Evolutionary conservation across 176 grass and related monocot genomes (phyloP).

Genomic region (Canna indica): DNA sequence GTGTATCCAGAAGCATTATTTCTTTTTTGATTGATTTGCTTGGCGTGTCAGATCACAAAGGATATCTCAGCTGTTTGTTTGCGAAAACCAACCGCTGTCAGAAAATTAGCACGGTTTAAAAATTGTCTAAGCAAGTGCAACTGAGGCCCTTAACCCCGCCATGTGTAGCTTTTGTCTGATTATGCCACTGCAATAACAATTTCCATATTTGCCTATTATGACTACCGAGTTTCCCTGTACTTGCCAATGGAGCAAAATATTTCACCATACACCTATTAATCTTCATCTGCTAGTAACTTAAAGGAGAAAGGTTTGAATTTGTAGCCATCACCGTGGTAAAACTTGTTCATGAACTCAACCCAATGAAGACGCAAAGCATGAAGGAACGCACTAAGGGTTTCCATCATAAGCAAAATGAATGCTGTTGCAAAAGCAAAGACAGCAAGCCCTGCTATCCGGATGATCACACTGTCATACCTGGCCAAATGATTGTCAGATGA

Average conservation of each 20-base stretch:
- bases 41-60: conserved; percentile 54
- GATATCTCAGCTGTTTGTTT: conserved; percentile 19
- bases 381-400: conserved; percentile 89
- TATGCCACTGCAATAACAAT: background rate
- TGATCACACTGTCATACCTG: conserved; percentile 72
- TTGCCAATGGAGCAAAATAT: conserved; percentile 13
- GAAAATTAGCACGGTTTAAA: background rate
- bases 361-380: conserved; percentile 96
- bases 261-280: conserved; percentile 32
- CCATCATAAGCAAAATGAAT: conserved; percentile 99
- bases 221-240: conserved; percentile 19
- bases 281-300: conserved; percentile 60
- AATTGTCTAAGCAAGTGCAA: conserved; percentile 1
- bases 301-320: conserved; percentile 98
- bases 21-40: conserved; percentile 28
- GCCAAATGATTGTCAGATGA: conserved; percentile 26
- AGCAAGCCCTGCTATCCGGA: conserved; percentile 46
- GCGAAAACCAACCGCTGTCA: conserved; percentile 26
- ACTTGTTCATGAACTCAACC: conserved; percentile 99
- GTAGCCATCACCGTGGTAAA: conserved; percentile 96
- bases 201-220: background rate
- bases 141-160: background rate
- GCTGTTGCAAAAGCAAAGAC: conserved; percentile 95
- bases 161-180: background rate
- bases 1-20: conserved; percentile 46